A percentile compares a stretch with the other conserved stretches of the same genome.
Conservation (phyloP, 768 basidiomycete genomes). For the Termitomyces sp. region DNA sequence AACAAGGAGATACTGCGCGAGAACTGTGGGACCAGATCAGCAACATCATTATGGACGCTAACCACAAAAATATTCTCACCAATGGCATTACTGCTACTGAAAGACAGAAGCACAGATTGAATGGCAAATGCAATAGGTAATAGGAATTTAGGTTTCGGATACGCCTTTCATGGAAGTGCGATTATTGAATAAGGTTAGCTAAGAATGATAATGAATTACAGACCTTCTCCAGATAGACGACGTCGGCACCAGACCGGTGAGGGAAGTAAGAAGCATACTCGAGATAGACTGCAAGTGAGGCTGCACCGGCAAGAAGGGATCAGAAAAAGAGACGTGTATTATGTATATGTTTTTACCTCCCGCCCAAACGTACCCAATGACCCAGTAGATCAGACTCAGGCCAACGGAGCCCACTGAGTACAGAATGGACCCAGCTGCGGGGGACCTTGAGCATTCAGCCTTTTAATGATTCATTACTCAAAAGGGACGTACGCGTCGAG, state of each 20-base stretch:
- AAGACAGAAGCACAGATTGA: conserved; percentile 30
- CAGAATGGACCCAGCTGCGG: conserved; percentile 28
- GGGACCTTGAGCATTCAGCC: background rate
- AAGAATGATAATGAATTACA: background rate
- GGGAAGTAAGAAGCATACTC: conserved; percentile 45
- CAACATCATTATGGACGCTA: background rate
- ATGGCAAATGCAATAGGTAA: conserved; percentile 39
- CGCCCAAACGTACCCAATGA: conserved; percentile 30
- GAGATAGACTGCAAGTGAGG: conserved; percentile 32
- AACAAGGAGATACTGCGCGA: conserved; percentile 30
- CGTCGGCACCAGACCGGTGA: conserved; percentile 42
- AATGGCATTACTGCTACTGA: conserved; percentile 34
- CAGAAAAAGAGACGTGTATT: no score
- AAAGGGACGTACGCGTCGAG: conserved; percentile 20
- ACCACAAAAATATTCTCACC: conserved; percentile 14
- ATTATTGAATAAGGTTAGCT: background rate
- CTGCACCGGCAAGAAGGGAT: conserved; percentile 8
- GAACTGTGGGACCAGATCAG: conserved; percentile 16
- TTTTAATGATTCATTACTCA: background rate
- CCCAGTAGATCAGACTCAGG: conserved; percentile 34
- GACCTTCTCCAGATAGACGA: conserved; percentile 41
- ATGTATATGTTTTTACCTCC: conserved; percentile 18
- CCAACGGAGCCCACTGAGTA: conserved; percentile 32
- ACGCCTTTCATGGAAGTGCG: conserved; percentile 24
- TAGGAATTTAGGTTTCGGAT: conserved; percentile 35